Evolutionary conservation across 1,139 yeast genomes (phyloP), one percentile per base, ranked within the genome.

Genomic region (Candida buenavistaensis): DNA sequence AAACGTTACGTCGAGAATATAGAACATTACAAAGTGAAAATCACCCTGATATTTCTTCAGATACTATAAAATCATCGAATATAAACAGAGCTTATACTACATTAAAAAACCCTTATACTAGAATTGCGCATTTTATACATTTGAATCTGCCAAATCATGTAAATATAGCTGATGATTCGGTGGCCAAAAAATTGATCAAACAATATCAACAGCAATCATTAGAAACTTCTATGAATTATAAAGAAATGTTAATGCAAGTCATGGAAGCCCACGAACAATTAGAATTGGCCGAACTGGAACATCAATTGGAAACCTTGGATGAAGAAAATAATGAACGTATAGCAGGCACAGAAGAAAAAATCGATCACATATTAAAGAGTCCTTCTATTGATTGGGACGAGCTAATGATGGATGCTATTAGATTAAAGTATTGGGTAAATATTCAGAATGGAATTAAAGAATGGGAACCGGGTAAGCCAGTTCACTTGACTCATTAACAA

Each of bases 351-450:
- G 78, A 65, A 48, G 45, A 47, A 3, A 40, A 38, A 3, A 57
- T 75, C 20, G 62, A 65, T 10, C 17, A 40, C 9, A 41, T 63
- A n/a, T 41, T 68, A 17, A 38, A 48, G 9, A 47, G 54, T 2
- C 52, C 71, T 2, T 3, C 8, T 5, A 28, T 38, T 3, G 66
- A 78, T 36, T 74, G 81, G 69, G 74, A 77, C 14, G 52, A 55
- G 1, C 82, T 94, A 16, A 77, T 83, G 40, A 60, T 74, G 40
- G 80, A 80, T 41, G 83, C 95, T 1, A 77, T 88, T 19, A 74
- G 76, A 44, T 62, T 92, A 43, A 86, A 86, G 54, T 92, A 89
- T 54, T 90, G 96, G 95, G 74, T 72, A 32, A 89, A 86, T 52
- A 79, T 90, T 27, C 78, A 78, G 33, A 74, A 73, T 32, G 90